phyloP scores from a whole-genome alignment of 192 early-diverging fungal genomes.

The Phlyctochytrium bullatum region DNA sequence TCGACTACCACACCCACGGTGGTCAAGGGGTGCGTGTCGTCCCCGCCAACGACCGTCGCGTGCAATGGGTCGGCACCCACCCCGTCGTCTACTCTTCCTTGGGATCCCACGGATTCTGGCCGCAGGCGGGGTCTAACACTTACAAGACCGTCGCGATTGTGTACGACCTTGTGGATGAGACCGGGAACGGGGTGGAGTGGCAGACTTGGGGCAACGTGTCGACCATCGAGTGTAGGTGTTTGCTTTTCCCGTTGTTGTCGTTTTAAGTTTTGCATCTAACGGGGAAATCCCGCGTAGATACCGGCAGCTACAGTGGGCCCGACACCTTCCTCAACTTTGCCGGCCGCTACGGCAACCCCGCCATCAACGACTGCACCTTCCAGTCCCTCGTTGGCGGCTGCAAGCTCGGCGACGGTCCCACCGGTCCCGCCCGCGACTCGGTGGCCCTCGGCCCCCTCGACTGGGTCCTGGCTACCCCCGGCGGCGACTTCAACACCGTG shows the following conservation, averaged over 20 bases:
- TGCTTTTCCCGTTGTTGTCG: not conserved
- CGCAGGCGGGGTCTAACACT: not conserved
- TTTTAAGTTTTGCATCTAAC: too few species aligned
- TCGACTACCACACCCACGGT: slow-evolving; percentile 14
- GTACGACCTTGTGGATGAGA: slow-evolving; percentile 12
- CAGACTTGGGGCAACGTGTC: slow-evolving; percentile 5
- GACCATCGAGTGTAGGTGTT: not conserved
- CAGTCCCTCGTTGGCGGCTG: slow-evolving; percentile 1
- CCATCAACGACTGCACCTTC: not conserved
- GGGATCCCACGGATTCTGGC: slow-evolving; percentile 12
- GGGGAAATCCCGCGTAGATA: slow-evolving; percentile 1
- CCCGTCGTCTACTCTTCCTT: slow-evolving; percentile 12
- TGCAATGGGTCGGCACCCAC: slow-evolving; percentile 12
- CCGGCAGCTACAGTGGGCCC: slow-evolving; percentile 1
- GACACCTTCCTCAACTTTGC: slow-evolving; percentile 4
- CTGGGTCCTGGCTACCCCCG: not conserved
- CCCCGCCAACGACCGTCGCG: not conserved
- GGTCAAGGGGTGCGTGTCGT: not conserved
- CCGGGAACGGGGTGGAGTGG: slow-evolving; percentile 1
- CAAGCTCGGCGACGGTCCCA: slow-evolving; percentile 4
- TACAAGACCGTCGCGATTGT: slow-evolving; percentile 1
- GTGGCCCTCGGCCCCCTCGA: not conserved
- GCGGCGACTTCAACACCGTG: not conserved
- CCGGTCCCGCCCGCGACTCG: not conserved
- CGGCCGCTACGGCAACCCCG: slow-evolving; percentile 3